Conservation (phyloP, 2,329 filamentous ascomycete species). For the Aureobasidium sp. region DNA sequence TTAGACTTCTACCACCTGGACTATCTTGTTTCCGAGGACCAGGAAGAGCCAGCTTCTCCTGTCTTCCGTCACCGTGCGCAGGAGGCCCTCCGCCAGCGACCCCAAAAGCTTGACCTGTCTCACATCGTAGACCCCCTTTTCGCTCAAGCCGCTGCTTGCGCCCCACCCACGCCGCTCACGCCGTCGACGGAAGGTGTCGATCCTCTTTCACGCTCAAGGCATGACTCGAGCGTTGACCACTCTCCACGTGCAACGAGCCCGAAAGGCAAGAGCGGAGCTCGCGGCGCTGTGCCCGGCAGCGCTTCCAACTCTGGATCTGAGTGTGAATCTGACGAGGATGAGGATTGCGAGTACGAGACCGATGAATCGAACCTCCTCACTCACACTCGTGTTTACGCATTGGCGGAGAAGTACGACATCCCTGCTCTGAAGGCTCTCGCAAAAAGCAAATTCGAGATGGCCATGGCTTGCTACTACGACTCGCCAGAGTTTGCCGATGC, state of each 20-base stretch:
- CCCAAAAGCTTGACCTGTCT: slow-evolving; percentile 29
- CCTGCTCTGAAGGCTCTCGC: slow-evolving; percentile 41
- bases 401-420: slow-evolving; percentile 47
- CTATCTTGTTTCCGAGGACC: slow-evolving; percentile 26
- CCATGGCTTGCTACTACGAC: slow-evolving; percentile 38
- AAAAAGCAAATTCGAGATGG: slow-evolving; percentile 40
- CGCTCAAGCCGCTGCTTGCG: slow-evolving; percentile 28
- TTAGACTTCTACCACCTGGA: slow-evolving; percentile 34
- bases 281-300: not conserved
- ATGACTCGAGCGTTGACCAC: slow-evolving; percentile 2
- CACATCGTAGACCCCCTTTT: slow-evolving; percentile 32
- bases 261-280: slow-evolving; percentile 5
- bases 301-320: slow-evolving; percentile 23
- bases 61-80: slow-evolving; percentile 29
- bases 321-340: slow-evolving; percentile 29
- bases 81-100: slow-evolving; percentile 23
- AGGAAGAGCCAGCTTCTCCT: slow-evolving; percentile 21
- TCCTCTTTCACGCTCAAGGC: not conserved
- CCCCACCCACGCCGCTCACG: slow-evolving; percentile 16
- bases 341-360: slow-evolving; percentile 30
- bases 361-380: slow-evolving; percentile 38
- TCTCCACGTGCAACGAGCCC: slow-evolving; percentile 11
- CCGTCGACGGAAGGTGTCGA: slow-evolving; percentile 1
- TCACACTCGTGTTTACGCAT: slow-evolving; percentile 43
- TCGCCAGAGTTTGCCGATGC: slow-evolving; percentile 42